These are phyloP conservation scores for Allium cepa DNA, from an alignment of 106 monocot species.

Conservation along the genomic window DNA sequence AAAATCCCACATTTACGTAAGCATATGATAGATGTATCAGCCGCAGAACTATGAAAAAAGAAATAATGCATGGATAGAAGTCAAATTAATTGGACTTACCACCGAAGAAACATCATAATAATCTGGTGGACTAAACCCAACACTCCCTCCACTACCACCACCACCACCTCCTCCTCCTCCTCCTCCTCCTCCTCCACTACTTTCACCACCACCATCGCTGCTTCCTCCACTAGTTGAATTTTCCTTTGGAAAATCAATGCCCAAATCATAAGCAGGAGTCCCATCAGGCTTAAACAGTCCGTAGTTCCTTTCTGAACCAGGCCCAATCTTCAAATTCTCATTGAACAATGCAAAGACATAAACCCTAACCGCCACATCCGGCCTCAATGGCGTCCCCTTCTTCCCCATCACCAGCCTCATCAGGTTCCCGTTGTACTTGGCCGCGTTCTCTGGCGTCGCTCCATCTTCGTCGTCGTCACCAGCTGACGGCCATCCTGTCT, in stretches of 20 bases:
- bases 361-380: constrained; percentile 9
- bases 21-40: neutral
- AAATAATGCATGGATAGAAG: neutral
- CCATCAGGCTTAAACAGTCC: constrained; percentile 26
- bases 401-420: constrained; percentile 12
- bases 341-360: constrained; percentile 22
- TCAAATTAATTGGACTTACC: neutral
- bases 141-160: neutral
- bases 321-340: constrained; percentile 21
- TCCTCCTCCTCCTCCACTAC: neutral
- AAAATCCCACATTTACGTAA: neutral
- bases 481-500: constrained; percentile 23
- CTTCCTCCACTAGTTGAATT: constrained; percentile 1
- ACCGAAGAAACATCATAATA: neutral
- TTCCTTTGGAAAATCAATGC: constrained; percentile 3
- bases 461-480: constrained; percentile 17
- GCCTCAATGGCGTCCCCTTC: constrained; percentile 18
- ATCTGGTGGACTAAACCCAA: neutral
- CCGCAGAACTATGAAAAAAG: neutral
- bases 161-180: neutral
- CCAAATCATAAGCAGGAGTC: constrained; percentile 17
- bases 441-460: constrained; percentile 23
- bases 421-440: constrained; percentile 27
- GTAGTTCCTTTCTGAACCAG: constrained; percentile 18
- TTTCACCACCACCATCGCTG: neutral